A percentile compares a stretch with the other conserved stretches of the same genome.
Conservation (phyloP, 495 filamentous ascomycete genomes). For the Letharia lupina region DNA sequence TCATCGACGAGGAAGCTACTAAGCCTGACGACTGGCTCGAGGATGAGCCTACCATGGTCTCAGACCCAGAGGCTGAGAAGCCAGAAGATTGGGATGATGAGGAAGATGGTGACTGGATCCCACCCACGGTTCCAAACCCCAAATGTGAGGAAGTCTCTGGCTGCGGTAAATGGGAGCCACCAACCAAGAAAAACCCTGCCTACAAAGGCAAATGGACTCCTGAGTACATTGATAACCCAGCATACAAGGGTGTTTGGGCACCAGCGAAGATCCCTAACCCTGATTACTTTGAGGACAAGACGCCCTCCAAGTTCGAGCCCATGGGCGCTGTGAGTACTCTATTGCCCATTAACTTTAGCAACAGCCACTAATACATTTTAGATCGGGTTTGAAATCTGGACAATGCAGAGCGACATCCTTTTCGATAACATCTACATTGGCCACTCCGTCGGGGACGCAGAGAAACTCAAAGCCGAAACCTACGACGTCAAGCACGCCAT, state of each 20-base stretch:
- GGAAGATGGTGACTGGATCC: conserved; percentile 97
- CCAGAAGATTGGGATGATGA: conserved; percentile 99
- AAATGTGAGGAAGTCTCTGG: conserved; percentile 91
- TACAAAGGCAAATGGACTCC: conserved; percentile 99
- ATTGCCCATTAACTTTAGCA: conserved; percentile 12
- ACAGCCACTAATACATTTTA: conserved; percentile 32
- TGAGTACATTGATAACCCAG: conserved; percentile 93
- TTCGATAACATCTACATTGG: conserved; percentile 99
- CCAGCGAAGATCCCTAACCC: conserved; percentile 97
- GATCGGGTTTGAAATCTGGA: conserved; percentile 99
- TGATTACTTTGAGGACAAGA: conserved; percentile 95
- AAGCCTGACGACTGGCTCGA: conserved; percentile 95
- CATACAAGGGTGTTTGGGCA: conserved; percentile 93
- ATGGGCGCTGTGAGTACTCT: conserved; percentile 79
- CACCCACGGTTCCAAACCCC: conserved; percentile 89
- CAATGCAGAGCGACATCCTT: conserved; percentile 97
- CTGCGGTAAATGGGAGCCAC: conserved; percentile 87
- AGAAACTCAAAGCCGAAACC: conserved; percentile 81
- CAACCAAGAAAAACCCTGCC: conserved; percentile 88
- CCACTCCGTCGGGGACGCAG: conserved; percentile 90
- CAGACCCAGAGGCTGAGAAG: conserved; percentile 96
- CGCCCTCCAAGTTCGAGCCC: conserved; percentile 90
- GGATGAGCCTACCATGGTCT: conserved; percentile 73
- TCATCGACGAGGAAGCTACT: conserved; percentile 84
- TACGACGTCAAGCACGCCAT: conserved; percentile 85